phyloP scores from a whole-genome alignment of 148 eudicot species.

The Dianthus caryophyllus region DNA sequence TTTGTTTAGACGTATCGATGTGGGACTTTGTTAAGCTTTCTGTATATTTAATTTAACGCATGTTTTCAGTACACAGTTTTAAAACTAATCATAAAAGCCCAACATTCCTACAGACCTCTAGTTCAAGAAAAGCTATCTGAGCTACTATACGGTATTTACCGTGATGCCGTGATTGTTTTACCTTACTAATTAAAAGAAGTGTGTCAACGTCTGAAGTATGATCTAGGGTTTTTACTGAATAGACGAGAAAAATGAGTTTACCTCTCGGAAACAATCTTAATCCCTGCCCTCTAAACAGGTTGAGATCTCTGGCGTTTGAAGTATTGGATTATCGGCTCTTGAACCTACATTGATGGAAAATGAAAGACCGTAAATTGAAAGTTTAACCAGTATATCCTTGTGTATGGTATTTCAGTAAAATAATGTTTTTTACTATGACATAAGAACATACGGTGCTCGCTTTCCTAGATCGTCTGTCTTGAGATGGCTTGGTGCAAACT shows the following conservation, averaged over 20 bases:
- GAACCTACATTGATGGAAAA: constrained; percentile 38
- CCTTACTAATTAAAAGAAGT: too few relatives aligned
- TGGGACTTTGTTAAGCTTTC: neutral
- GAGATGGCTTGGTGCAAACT: constrained; percentile 49
- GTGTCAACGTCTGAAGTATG: too few relatives aligned
- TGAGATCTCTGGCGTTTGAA: constrained; percentile 67
- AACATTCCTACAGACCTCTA: neutral
- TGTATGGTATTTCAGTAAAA: neutral
- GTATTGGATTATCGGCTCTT: constrained; percentile 72
- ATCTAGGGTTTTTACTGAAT: too few relatives aligned
- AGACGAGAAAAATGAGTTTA: neutral
- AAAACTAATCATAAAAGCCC: neutral
- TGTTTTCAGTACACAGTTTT: neutral
- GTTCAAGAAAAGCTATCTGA: neutral
- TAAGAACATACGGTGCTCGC: constrained; percentile 62
- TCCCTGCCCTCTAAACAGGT: constrained; percentile 27
- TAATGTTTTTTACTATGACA: neutral
- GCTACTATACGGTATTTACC: too few relatives aligned
- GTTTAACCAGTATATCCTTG: neutral
- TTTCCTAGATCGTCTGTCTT: constrained; percentile 61
- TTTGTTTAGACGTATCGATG: neutral
- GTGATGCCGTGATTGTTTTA: too few relatives aligned
- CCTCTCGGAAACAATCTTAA: neutral
- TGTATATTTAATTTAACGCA: neutral
- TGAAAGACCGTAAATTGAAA: neutral